Evolutionary conservation across 192 early-diverging fungal genomes (phyloP).

Genomic region (Physocladia obscura): DNA sequence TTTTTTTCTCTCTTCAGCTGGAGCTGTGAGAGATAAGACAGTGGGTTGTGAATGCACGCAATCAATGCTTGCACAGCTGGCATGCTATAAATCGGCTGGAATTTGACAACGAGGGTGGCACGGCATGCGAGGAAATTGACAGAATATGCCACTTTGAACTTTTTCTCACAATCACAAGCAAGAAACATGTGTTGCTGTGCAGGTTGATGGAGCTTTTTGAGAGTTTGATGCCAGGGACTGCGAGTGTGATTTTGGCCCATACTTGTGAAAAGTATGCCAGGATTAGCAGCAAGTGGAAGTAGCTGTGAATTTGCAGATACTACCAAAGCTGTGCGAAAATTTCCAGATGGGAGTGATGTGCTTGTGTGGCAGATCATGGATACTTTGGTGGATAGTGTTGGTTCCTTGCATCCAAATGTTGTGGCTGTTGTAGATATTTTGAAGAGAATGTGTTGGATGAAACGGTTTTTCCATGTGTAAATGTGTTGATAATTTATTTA

Average conservation of each 20-base stretch:
- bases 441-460: constrained; percentile 58
- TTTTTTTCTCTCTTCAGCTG: no score
- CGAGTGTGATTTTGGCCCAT: constrained; percentile 53
- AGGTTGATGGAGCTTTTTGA: constrained; percentile 58
- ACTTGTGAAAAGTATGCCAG: constrained; percentile 69
- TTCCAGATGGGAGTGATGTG: constrained; percentile 71
- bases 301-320: constrained; percentile 49
- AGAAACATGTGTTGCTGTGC: constrained; percentile 66
- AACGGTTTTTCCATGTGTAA: constrained; percentile 70
- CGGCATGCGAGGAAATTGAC: constrained; percentile 59
- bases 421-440: constrained; percentile 55
- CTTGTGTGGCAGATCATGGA: constrained; percentile 64
- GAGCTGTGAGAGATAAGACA: no score
- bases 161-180: constrained; percentile 73
- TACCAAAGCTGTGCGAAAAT: constrained; percentile 48
- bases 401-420: constrained; percentile 53
- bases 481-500: constrained; percentile 42
- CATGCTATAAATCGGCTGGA: no score
- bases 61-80: no score
- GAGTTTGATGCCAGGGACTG: constrained; percentile 34
- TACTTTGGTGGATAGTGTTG: constrained; percentile 63
- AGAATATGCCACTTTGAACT: constrained; percentile 69
- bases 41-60: no score
- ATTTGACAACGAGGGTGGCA: constrained; percentile 25
- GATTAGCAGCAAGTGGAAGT: no score